Conservation (phyloP, 2,329 filamentous ascomycete genomes). For the Cryphonectria carpinicola region DNA sequence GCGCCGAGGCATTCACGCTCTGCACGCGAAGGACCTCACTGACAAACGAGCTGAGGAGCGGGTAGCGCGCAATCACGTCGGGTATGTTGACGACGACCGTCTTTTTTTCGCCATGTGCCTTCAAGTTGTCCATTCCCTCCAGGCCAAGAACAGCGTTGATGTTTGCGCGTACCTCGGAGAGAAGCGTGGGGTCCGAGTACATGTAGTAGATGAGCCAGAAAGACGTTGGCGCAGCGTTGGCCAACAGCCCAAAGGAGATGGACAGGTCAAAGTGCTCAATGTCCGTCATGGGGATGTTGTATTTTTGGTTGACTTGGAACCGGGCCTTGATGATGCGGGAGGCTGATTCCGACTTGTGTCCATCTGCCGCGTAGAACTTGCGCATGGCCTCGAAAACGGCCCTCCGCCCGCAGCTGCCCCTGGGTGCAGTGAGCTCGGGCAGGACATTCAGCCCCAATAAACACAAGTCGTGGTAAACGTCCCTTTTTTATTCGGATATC, state of each 20-base stretch:
- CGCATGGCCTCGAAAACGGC: constrained; percentile 1
- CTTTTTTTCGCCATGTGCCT: no score
- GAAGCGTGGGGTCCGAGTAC: constrained; percentile 37
- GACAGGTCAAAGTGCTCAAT: no score
- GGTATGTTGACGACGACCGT: no score
- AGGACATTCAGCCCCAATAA: neutral
- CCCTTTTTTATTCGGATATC: neutral
- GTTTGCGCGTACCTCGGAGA: constrained; percentile 24
- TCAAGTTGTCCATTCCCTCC: no score
- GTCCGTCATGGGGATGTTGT: neutral
- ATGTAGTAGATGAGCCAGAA: constrained; percentile 46
- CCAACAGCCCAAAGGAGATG: constrained; percentile 39
- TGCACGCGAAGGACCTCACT: constrained; percentile 44
- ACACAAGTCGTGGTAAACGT: constrained; percentile 2
- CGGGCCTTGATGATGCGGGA: constrained; percentile 1
- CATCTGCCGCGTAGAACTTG: neutral
- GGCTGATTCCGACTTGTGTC: neutral
- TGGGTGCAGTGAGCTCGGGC: neutral
- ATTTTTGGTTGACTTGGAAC: neutral
- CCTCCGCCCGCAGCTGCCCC: neutral
- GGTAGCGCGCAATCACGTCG: constrained; percentile 35
- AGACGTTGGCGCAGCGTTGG: constrained; percentile 41
- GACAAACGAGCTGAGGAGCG: constrained; percentile 42
- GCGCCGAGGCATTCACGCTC: constrained; percentile 37
- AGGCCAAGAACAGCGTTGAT: no score